Evolutionary conservation across 2,329 filamentous ascomycete species (phyloP).

Genomic region (Sarocladium brachiariae): DNA sequence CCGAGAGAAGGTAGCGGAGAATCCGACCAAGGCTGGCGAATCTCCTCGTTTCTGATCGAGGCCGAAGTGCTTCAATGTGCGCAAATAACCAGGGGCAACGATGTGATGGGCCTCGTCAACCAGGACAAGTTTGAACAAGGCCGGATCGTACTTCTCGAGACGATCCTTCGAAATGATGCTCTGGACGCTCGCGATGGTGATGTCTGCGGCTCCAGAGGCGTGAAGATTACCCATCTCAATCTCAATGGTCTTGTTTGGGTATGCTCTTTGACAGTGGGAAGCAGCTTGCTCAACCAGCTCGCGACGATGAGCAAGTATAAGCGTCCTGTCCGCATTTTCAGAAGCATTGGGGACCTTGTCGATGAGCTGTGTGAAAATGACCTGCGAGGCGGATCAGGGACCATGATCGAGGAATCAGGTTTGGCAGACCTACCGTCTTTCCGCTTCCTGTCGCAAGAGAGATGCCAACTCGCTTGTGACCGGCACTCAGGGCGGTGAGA

Average conservation of each 20-base stretch:
- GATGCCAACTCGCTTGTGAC: slow-evolving; percentile 73
- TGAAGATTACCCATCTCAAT: slow-evolving; percentile 82
- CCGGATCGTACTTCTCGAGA: slow-evolving; percentile 75
- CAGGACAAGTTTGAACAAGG: slow-evolving; percentile 77
- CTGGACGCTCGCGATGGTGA: slow-evolving; percentile 85
- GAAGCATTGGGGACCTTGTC: slow-evolving; percentile 55
- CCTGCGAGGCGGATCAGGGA: slow-evolving; percentile 36
- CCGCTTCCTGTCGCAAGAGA: slow-evolving; percentile 84
- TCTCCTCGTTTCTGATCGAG: slow-evolving; percentile 41
- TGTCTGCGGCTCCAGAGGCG: slow-evolving; percentile 77
- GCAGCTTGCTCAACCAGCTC: slow-evolving; percentile 95
- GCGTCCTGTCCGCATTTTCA: slow-evolving; percentile 58
- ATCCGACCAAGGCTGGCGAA: slow-evolving; percentile 69
- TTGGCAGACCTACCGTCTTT: slow-evolving; percentile 60
- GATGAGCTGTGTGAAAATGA: slow-evolving; percentile 95
- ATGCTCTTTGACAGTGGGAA: slow-evolving; percentile 71
- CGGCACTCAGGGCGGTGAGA: slow-evolving; percentile 57
- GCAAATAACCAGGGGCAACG: slow-evolving; percentile 73
- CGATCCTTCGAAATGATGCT: slow-evolving; percentile 73
- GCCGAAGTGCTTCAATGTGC: slow-evolving; percentile 70
- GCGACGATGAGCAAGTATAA: slow-evolving; percentile 86
- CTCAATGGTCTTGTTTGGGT: slow-evolving; percentile 75
- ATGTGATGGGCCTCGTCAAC: slow-evolving; percentile 98
- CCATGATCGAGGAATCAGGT: not conserved
- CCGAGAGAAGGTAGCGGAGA: slow-evolving; percentile 73